Base-by-base conservation (phyloP, 768 basidiomycete species). In the Leccinellum albellum region DNA sequence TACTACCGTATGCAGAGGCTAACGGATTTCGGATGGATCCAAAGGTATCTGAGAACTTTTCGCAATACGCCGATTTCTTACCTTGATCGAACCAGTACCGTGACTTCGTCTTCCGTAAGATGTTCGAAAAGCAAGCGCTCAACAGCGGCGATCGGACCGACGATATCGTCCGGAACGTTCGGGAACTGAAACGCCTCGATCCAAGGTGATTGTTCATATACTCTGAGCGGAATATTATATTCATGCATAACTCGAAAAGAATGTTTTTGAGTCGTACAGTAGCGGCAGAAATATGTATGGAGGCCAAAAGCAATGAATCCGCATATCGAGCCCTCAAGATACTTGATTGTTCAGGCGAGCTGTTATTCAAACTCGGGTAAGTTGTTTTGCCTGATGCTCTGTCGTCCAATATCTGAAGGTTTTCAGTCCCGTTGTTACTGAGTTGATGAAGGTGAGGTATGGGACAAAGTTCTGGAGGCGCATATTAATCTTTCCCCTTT, bases 261-360 rank as follows among this genome's bases (percentile, higher is more conserved):
- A 90, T 91, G 88, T 91, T 89, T 67, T 76, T 91, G 50, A 88
- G 84, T 64, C 84, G 89, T 47, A 90, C 89, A 13, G 87, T 91
- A n/a, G 89, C 88, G 1, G 88, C 84, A 2, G 89, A 91, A 67
- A 81, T 89, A 24, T 88, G 88, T 64, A 89, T 91, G 86, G 89
- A 91, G 70, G 83, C 85, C 17, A 86, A 85, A 71, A 70, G 76
- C 15, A 91, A 91, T 56, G 84, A 87, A 54, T 72, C 79, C 6
- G 88, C 83, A 17, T 91, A 89, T 69, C 71, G 71, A 40, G 89
- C 88, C 32, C 73, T 91, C 54, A 88, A 88, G 69, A 71, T 75
- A 53, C 75, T 91, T 35, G 82, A 89, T 71, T 82, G 83, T 56
- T 76, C 81, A 21, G 84, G 84, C 2, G 78, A 82, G 55, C 77